These are phyloP conservation scores for Scleroderma bovista DNA, from an alignment of 768 basidiomycete genomes.

Conservation along the genomic window DNA sequence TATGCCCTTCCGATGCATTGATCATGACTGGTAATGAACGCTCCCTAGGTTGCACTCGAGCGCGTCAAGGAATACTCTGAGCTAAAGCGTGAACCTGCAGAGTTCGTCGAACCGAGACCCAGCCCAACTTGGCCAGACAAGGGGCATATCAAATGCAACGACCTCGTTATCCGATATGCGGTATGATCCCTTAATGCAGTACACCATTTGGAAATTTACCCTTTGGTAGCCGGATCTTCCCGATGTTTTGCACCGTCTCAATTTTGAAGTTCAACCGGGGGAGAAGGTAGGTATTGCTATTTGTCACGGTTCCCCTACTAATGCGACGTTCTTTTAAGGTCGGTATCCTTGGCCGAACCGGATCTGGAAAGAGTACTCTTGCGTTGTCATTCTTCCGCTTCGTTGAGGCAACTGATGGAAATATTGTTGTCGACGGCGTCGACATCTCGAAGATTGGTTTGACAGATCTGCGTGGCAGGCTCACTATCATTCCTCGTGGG, in stretches of 20 bases:
- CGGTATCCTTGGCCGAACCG: constrained; percentile 65
- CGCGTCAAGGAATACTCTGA: constrained; percentile 91
- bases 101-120: constrained; percentile 85
- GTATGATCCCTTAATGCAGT: constrained; percentile 37
- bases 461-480: constrained; percentile 69
- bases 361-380: constrained; percentile 75
- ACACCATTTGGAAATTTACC: constrained; percentile 1
- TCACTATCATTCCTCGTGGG: constrained; percentile 75
- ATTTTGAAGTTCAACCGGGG: constrained; percentile 64
- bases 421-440: constrained; percentile 69
- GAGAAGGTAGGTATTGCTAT: constrained; percentile 53
- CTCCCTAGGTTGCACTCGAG: constrained; percentile 67
- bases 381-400: constrained; percentile 86
- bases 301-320: background rate
- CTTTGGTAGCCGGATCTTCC: constrained; percentile 71
- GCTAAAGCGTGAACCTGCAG: constrained; percentile 68
- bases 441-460: constrained; percentile 78
- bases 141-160: constrained; percentile 65
- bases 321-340: constrained; percentile 34
- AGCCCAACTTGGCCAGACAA: constrained; percentile 70
- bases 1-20: constrained; percentile 22
- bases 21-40: constrained; percentile 2
- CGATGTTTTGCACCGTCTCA: constrained; percentile 74
- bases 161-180: constrained; percentile 73
- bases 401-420: constrained; percentile 78